Percentiles rank a stretch among this genome's conserved stretches.
Evolutionary conservation across 805 yeast genomes (phyloP).

Genomic region (Spathaspora boniae): DNA sequence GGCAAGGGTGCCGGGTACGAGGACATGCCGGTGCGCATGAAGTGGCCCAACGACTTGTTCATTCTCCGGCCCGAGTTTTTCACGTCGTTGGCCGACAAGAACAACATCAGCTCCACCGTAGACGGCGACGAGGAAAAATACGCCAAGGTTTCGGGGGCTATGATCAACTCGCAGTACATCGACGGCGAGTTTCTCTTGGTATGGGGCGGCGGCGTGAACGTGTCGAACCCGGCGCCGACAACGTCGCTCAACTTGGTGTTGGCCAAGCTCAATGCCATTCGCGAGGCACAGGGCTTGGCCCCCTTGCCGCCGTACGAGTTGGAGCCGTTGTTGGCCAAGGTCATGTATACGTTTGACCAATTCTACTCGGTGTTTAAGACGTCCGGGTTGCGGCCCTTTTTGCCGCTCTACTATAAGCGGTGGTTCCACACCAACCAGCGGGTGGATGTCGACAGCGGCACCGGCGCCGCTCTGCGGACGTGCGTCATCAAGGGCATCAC

Average conservation of each 20-base stretch:
- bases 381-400: slow-evolving; percentile 66
- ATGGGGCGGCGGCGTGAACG: slow-evolving; percentile 85
- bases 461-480: slow-evolving; percentile 33
- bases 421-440: slow-evolving; percentile 82
- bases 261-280: slow-evolving; percentile 51
- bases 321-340: slow-evolving; percentile 62
- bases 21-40: slow-evolving; percentile 73
- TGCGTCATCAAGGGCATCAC: slow-evolving; percentile 82
- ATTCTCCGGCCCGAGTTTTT: slow-evolving; percentile 62
- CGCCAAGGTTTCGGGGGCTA: slow-evolving; percentile 77
- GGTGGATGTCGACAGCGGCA: slow-evolving; percentile 60
- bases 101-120: slow-evolving; percentile 32
- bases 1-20: slow-evolving; percentile 55
- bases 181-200: slow-evolving; percentile 61
- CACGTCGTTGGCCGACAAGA: slow-evolving; percentile 24
- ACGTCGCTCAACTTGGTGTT: slow-evolving; percentile 79
- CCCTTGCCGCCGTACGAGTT: slow-evolving; percentile 45
- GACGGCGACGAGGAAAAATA: slow-evolving; percentile 61
- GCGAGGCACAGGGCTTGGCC: slow-evolving; percentile 39
- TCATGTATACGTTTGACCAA: slow-evolving; percentile 61
- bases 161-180: slow-evolving; percentile 73
- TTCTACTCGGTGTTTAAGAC: slow-evolving; percentile 55
- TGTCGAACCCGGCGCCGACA: slow-evolving; percentile 84
- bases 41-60: slow-evolving; percentile 97
- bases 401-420: slow-evolving; percentile 66